Evolutionary conservation across 768 basidiomycete species (phyloP).

Genomic region (Lenzites betulinus): DNA sequence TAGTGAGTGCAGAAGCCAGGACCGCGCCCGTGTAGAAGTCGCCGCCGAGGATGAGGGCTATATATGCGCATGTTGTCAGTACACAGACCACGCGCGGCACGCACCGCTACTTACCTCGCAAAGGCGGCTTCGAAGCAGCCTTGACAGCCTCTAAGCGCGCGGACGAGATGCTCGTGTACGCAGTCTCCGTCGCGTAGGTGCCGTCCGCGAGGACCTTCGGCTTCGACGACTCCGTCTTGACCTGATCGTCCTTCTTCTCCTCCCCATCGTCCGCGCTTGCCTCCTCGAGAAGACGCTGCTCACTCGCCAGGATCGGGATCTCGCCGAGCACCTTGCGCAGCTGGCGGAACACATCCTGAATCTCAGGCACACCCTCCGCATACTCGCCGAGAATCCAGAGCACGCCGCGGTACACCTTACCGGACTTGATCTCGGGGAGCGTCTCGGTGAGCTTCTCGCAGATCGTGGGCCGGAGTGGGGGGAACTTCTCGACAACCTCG

Average conservation of each 20-base stretch:
- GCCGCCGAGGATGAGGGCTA: conserved; percentile 87
- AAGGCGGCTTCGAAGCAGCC: conserved; percentile 85
- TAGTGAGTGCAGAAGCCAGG: conserved; percentile 86
- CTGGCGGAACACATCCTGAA: conserved; percentile 72
- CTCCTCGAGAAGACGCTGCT: conserved; percentile 81
- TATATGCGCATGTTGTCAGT: not conserved
- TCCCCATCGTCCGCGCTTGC: conserved; percentile 58
- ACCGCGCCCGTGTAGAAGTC: conserved; percentile 97
- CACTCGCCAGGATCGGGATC: conserved; percentile 94
- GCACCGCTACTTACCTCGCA: conserved; percentile 58
- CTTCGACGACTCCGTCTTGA: conserved; percentile 50
- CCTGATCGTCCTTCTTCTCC: conserved; percentile 46
- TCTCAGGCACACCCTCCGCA: conserved; percentile 64
- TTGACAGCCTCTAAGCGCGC: conserved; percentile 81
- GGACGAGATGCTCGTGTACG: conserved; percentile 65
- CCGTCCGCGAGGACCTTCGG: conserved; percentile 92
- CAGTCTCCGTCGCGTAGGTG: conserved; percentile 96
- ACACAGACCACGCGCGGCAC: no score
- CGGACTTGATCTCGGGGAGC: conserved; percentile 87
- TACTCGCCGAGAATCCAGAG: conserved; percentile 99
- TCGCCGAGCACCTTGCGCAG: conserved; percentile 89
- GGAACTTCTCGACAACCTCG: conserved; percentile 99
- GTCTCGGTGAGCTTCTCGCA: conserved; percentile 83
- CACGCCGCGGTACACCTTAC: conserved; percentile 94
- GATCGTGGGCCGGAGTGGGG: conserved; percentile 77